A percentile compares a stretch with the other conserved stretches of the same genome.
These are phyloP conservation scores for Fusarium verrucosum DNA, from an alignment of 2,329 filamentous ascomycete species.

Conservation along the genomic window DNA sequence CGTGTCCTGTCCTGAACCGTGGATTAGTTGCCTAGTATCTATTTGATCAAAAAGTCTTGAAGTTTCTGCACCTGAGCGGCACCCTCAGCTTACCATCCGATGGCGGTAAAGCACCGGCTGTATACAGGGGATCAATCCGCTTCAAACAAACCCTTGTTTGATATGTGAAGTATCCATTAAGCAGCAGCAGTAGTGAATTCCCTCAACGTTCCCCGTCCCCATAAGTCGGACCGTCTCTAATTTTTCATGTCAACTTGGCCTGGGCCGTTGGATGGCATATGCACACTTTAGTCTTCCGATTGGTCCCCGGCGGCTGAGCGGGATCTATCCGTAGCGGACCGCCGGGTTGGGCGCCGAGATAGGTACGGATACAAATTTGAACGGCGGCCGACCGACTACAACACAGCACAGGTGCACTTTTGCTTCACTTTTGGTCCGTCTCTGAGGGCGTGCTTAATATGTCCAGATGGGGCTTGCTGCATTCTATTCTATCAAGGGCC, in stretches of 20 bases:
- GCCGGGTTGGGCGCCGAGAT: conserved; percentile 29
- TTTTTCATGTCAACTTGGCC: conserved; percentile 9
- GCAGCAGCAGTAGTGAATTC: conserved; percentile 8
- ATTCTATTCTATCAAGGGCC: neutral
- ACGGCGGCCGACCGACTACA: too few relatives aligned
- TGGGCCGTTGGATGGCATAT: conserved; percentile 22
- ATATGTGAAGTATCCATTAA: conserved; percentile 26
- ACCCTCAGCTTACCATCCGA: conserved; percentile 18
- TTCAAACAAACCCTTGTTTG: conserved; percentile 7
- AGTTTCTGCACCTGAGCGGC: conserved; percentile 17
- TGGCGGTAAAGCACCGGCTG: conserved; percentile 3
- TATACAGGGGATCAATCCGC: conserved; percentile 3
- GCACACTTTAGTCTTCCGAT: conserved; percentile 21
- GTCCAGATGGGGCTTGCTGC: conserved; percentile 3
- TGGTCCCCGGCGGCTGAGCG: conserved; percentile 11
- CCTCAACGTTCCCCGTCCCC: conserved; percentile 4
- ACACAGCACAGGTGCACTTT: neutral
- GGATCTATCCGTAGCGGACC: conserved; percentile 36
- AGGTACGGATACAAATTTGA: neutral
- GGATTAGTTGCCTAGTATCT: neutral
- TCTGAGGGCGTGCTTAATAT: conserved; percentile 5
- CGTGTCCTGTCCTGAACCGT: neutral
- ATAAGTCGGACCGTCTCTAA: conserved; percentile 23
- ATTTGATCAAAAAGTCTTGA: conserved; percentile 5
- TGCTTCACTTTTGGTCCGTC: conserved; percentile 5